Base-by-base conservation (phyloP, 2,329 filamentous ascomycete species). In the Colletotrichum sp. region DNA sequence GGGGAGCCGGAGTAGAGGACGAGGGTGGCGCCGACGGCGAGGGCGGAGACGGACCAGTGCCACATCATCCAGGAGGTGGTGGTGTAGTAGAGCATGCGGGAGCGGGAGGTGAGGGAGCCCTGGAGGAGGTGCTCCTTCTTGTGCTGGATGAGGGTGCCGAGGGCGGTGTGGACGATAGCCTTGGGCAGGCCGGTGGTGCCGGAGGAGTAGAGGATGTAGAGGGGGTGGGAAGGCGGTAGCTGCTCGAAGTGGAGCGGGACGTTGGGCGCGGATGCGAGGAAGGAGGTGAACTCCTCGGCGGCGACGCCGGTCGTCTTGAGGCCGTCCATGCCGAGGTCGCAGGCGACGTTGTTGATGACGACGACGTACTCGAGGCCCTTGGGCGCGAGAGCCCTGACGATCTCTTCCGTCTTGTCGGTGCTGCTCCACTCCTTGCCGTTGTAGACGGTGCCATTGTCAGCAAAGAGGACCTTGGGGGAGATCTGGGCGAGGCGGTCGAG, bases 51-150 rank as follows among this genome's bases (percentile, higher is more conserved):
- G 55, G 96, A 93, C 96, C 96, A 99, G 83, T 99, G 96, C 96
- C 96, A 98, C 96, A 99, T 99, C 96, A 99, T 99, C 97, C 96
- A 98, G 0, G 95, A 98, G 13, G 94, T 96, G 5, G 96, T 98
- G 2, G 96, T 98, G 86, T 96, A 98, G 87, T 98, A 98, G 84
- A 98, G 94, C 81, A 98, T 89, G 24, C 93, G 91, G 57, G 96
- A 95, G 3, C 88, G 87, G 0, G 93, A 90, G 10, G 90, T 89
- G 78, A 99, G 92, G 26, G 96, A 95, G 83, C 94, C 95, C 82
- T 99, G 96, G 5, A 99, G 88, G 63, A 94, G 90, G 82, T 98
- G 96, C 83, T 99, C 97, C 83, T 99, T 99, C 86, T 99, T 99
- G 87, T 99, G 97, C 83, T 99, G 96, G 67, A 99, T 90, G 8